These are phyloP conservation scores for Tetrastigma voinierianum DNA, from an alignment of 164 flowering plant genomes.

Conservation along the genomic window DNA sequence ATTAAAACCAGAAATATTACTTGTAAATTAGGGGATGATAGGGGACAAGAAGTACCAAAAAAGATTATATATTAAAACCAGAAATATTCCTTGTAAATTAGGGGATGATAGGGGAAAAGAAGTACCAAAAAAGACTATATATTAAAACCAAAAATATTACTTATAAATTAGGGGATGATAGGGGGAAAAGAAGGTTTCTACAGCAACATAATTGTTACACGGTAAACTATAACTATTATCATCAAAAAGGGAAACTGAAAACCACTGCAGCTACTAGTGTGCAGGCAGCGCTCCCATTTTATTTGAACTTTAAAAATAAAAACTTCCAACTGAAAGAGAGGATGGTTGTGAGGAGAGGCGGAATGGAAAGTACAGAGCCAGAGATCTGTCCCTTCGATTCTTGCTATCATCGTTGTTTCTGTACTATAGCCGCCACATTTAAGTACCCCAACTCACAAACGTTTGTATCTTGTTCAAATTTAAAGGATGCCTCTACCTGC, in stretches of 20 bases:
- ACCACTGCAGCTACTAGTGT: slow-evolving; percentile 4
- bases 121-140: no score
- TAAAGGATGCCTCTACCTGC: not conserved
- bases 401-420: not conserved
- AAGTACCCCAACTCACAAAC: not conserved
- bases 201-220: slow-evolving; percentile 10
- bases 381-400: not conserved
- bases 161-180: no score
- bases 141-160: no score
- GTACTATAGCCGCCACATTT: not conserved
- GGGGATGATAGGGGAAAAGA: no score
- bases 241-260: not conserved
- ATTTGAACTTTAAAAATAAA: not conserved
- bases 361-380: no score
- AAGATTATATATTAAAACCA: no score
- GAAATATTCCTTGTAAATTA: no score
- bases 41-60: no score
- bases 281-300: slow-evolving; percentile 6
- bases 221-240: not conserved
- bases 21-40: no score
- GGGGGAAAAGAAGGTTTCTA: no score
- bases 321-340: not conserved
- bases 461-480: not conserved
- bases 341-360: not conserved
- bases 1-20: no score